These are phyloP conservation scores for Nicotiana undulata DNA, from an alignment of 257 asterid species.

Conservation along the genomic window DNA sequence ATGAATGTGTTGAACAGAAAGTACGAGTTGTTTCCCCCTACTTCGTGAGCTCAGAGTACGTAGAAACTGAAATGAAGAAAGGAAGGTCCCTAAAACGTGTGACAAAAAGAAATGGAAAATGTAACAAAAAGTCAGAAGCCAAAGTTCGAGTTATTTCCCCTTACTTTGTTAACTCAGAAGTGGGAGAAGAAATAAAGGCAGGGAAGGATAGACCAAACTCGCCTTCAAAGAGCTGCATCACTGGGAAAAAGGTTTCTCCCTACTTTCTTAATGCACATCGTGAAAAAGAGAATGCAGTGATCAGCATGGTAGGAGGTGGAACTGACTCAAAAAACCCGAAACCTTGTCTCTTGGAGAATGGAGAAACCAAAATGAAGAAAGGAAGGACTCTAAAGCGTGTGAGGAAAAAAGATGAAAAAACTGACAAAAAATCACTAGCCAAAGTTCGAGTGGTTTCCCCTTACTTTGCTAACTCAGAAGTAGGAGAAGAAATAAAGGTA, in stretches of 20 bases:
- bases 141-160: slow-evolving; percentile 32
- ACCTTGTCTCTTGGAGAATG: slow-evolving; percentile 18
- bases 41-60: background rate
- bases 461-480: slow-evolving; percentile 28
- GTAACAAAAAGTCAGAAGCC: background rate
- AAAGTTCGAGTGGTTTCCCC: slow-evolving; percentile 41
- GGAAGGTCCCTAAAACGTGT: background rate
- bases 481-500: slow-evolving; percentile 1
- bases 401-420: background rate
- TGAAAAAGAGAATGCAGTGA: slow-evolving; percentile 14
- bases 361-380: background rate
- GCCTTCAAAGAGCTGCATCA: background rate
- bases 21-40: slow-evolving; percentile 21
- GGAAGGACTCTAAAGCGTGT: background rate
- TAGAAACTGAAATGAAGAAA: background rate
- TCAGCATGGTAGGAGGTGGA: slow-evolving; percentile 4
- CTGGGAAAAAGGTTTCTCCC: slow-evolving; percentile 25
- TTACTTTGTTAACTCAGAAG: background rate
- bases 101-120: background rate
- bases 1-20: background rate
- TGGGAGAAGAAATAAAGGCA: slow-evolving; percentile 1
- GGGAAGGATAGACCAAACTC: slow-evolving; percentile 2
- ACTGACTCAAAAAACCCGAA: slow-evolving; percentile 6
- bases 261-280: slow-evolving; percentile 16
- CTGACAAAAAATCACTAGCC: background rate